Evolutionary conservation across 306 rosid genomes (phyloP).

Genomic region (Hippophae rhamnoides): DNA sequence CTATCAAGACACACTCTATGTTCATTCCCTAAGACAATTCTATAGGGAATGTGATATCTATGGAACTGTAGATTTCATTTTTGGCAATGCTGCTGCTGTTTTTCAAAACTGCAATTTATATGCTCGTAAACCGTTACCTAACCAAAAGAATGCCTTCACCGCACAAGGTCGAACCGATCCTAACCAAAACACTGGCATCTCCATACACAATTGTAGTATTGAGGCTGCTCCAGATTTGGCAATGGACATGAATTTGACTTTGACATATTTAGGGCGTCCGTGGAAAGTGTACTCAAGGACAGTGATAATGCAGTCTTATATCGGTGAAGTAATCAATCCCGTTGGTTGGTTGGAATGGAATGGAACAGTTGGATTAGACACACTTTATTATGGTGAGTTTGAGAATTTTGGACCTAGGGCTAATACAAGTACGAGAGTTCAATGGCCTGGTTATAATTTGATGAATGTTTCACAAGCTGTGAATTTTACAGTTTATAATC

Average conservation of each 20-base stretch:
- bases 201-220: constrained; percentile 48
- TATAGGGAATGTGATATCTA: constrained; percentile 59
- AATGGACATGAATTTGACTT: constrained; percentile 21
- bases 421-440: constrained; percentile 46
- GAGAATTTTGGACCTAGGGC: constrained; percentile 60
- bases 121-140: constrained; percentile 49
- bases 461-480: constrained; percentile 30
- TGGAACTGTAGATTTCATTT: constrained; percentile 73
- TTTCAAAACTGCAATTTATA: constrained; percentile 54
- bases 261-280: constrained; percentile 72
- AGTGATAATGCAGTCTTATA: constrained; percentile 29
- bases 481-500: constrained; percentile 31
- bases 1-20: constrained; percentile 80
- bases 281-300: constrained; percentile 88
- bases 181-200: constrained; percentile 61
- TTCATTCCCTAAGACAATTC: constrained; percentile 65
- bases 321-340: constrained; percentile 38
- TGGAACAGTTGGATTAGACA: constrained; percentile 59
- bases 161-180: constrained; percentile 81
- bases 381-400: constrained; percentile 63
- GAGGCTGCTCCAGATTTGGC: constrained; percentile 43
- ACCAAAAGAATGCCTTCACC: constrained; percentile 68
- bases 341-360: constrained; percentile 87
- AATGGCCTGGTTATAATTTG: constrained; percentile 61
- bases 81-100: constrained; percentile 71